Evolutionary conservation across 2,329 filamentous ascomycete genomes (phyloP), one percentile per base, ranked within the genome.

Genomic region (Beauveria asiatica): DNA sequence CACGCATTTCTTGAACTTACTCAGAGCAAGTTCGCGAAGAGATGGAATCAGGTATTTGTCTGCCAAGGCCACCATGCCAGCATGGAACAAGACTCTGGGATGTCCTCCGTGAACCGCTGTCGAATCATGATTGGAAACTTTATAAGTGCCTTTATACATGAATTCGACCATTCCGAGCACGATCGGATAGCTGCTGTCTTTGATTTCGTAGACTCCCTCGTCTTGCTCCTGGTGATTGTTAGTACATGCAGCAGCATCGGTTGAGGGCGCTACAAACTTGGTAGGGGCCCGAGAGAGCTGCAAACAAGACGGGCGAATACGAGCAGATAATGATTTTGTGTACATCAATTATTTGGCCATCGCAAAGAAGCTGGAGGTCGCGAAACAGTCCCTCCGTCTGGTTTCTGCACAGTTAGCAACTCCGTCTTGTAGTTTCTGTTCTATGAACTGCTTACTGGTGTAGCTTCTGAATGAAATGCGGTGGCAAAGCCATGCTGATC

Each of bases 41-140:
- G 53, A 3, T 16, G 25, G 3, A 21, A 56, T 48, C 6, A 27
- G 7, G 53, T 46, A 56, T 10, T 19, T 56, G 27, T 56, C 42
- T 8, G 53, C 53, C 25, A 56, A 11, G 4, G 42, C n/a, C 6
- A 56, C 39, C 25, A 56, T 48, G 0, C 1, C 10, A 6, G 52
- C 52, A 2, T 37, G n/a, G 10, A 55, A 37, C 9, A n/a, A 8
- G 9, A 45, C 9, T 3, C 9, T 41, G 0, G 2, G 0, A 5
- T 16, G n/a, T 16, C 9, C 50, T 19, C 41, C 2, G 23, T 5
- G 23, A 23, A 23, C 23, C 23, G 4, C 2, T 3, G 8, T 13
- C 17, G 21, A 3, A 9, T n/a, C 3, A n/a, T n/a, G 1, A 3
- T 1, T 4, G 0, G 33, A 8, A 3, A 16, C 8, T 1, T 45